phyloP scores from a whole-genome alignment of 2,329 filamentous ascomycete genomes.

The Penicillium sp. region DNA sequence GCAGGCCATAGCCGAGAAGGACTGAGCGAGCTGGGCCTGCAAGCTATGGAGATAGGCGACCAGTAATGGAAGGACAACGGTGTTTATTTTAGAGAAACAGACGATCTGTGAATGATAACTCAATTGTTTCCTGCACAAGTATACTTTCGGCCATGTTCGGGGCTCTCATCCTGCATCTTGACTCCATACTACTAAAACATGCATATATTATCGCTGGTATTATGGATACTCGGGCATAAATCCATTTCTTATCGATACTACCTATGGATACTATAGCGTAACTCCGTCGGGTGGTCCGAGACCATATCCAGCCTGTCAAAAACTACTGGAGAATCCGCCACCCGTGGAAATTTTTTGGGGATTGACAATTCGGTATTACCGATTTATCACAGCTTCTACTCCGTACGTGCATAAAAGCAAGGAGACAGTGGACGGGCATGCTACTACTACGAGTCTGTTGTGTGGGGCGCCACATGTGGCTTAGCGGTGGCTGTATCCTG shows the following conservation, averaged over 20 bases:
- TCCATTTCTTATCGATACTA: not conserved
- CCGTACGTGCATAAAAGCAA: not conserved
- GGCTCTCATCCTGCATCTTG: not conserved
- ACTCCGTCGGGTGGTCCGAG: not conserved
- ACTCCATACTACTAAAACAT: not conserved
- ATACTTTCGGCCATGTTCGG: constrained; percentile 17
- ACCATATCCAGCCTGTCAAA: not conserved
- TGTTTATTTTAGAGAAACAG: constrained; percentile 15
- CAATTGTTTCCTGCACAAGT: constrained; percentile 15
- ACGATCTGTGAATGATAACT: constrained; percentile 24
- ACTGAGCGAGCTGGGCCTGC: constrained; percentile 56
- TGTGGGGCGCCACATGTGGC: constrained; percentile 24
- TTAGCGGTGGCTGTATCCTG: constrained; percentile 19
- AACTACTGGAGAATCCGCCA: not conserved
- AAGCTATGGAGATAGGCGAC: constrained; percentile 23
- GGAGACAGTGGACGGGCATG: not conserved
- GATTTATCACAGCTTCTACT: constrained; percentile 8
- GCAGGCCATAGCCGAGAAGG: constrained; percentile 98
- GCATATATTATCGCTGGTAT: not conserved
- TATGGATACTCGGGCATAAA: not conserved
- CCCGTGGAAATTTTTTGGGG: not conserved
- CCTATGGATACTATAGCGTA: not conserved
- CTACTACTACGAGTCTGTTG: constrained; percentile 8
- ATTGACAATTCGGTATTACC: not conserved
- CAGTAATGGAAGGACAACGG: constrained; percentile 4